Conservation (phyloP, 2,329 filamentous ascomycete species). For the Fusarium palustre region DNA sequence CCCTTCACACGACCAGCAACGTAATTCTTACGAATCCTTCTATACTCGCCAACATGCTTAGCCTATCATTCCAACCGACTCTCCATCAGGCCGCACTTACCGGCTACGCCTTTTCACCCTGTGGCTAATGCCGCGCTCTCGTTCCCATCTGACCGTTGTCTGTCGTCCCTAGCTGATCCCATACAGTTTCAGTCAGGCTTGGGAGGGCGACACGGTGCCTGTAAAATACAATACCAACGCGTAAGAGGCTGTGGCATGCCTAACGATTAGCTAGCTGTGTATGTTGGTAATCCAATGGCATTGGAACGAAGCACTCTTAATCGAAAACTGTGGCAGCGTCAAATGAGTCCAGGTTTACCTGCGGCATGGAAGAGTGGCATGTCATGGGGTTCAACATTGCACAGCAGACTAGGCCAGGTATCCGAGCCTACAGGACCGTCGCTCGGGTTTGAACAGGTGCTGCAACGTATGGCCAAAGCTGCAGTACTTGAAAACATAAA, state of each 20-base stretch:
- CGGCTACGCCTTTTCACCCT: conserved; percentile 5
- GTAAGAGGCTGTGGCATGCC: conserved; percentile 6
- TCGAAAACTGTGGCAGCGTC: conserved; percentile 3
- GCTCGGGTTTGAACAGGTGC: neutral
- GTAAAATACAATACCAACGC: conserved; percentile 12
- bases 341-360: conserved; percentile 3
- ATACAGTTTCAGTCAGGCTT: conserved; percentile 7
- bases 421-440: neutral
- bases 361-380: neutral
- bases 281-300: conserved; percentile 12
- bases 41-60: conserved; percentile 1
- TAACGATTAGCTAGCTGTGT: neutral
- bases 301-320: conserved; percentile 10
- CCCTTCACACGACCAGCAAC: neutral
- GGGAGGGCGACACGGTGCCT: conserved; percentile 4
- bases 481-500: neutral
- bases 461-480: neutral
- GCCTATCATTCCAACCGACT: conserved; percentile 9
- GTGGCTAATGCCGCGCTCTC: conserved; percentile 6
- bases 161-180: conserved; percentile 4
- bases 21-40: conserved; percentile 3
- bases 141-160: conserved; percentile 1
- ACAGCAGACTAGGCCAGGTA: conserved; percentile 14
- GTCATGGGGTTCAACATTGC: conserved; percentile 2
- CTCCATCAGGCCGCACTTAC: conserved; percentile 15